phyloP scores from a whole-genome alignment of 495 filamentous ascomycete genomes.

The Cenococcum geophilum region DNA sequence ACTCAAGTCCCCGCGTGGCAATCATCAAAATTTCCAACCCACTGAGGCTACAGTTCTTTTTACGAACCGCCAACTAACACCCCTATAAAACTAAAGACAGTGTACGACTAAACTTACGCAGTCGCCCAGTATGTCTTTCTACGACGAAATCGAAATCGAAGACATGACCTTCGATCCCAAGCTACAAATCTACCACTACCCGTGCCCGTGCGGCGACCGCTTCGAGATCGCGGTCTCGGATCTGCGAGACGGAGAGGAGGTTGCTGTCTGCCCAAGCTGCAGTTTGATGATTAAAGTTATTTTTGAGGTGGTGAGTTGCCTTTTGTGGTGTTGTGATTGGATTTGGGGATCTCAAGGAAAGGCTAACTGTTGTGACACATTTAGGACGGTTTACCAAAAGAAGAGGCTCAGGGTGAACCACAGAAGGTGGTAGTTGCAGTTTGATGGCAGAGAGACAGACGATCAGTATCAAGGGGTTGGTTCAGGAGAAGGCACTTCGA shows the following conservation, averaged over 20 bases:
- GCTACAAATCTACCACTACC: constrained; percentile 85
- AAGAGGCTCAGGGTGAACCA: constrained; percentile 10
- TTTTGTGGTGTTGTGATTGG: neutral
- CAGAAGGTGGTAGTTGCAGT: constrained; percentile 14
- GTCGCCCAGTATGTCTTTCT: constrained; percentile 54
- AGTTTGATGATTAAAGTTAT: constrained; percentile 94
- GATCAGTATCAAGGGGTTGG: too few relatives aligned
- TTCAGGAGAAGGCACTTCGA: too few relatives aligned
- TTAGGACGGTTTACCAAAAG: constrained; percentile 33
- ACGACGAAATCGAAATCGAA: constrained; percentile 99
- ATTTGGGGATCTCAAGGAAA: neutral
- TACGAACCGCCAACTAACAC: too few relatives aligned
- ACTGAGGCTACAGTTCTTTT: too few relatives aligned
- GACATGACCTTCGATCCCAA: constrained; percentile 90
- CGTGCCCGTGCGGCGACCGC: constrained; percentile 93
- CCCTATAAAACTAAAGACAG: too few relatives aligned
- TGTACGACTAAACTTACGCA: neutral
- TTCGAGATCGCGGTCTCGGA: constrained; percentile 89
- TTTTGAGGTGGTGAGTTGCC: constrained; percentile 62
- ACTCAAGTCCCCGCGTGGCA: too few relatives aligned
- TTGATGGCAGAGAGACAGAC: neutral
- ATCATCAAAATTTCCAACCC: too few relatives aligned
- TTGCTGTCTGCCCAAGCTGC: constrained; percentile 93
- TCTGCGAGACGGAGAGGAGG: constrained; percentile 79
- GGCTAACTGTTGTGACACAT: neutral